Percentiles rank a stretch among this genome's conserved stretches.
phyloP scores from a whole-genome alignment of 1,284 basidiomycete species.

The Leucoagaricus sp. region DNA sequence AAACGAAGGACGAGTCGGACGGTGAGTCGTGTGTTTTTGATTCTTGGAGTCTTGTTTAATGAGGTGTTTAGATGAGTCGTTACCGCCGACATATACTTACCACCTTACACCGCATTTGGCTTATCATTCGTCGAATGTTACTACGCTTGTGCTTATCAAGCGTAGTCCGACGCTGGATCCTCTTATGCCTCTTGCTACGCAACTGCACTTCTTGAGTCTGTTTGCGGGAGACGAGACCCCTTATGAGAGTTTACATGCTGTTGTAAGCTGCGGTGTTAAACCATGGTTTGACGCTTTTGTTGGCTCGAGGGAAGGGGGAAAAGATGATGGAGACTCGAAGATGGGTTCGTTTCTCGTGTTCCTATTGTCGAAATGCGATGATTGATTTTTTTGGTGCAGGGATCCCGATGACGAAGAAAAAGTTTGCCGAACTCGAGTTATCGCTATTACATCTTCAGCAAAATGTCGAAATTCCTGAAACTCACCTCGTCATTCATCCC shows the following conservation, averaged over 20 bases:
- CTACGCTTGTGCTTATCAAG: slow-evolving; percentile 94
- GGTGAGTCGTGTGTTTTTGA: slow-evolving; percentile 38
- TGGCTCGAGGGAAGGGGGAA: slow-evolving; percentile 69
- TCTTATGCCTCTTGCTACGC: slow-evolving; percentile 74
- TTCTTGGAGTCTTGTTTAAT: slow-evolving; percentile 8
- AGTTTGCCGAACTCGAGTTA: slow-evolving; percentile 98
- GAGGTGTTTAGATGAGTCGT: slow-evolving; percentile 51
- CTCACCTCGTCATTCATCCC: slow-evolving; percentile 90
- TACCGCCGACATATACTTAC: slow-evolving; percentile 65
- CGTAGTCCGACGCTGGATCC: slow-evolving; percentile 84
- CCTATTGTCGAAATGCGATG: slow-evolving; percentile 58
- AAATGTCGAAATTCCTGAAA: slow-evolving; percentile 98
- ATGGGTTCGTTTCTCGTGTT: slow-evolving; percentile 61
- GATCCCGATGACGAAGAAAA: slow-evolving; percentile 98
- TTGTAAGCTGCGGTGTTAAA: slow-evolving; percentile 95
- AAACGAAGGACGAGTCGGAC: slow-evolving; percentile 70
- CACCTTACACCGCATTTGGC: slow-evolving; percentile 71
- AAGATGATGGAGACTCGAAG: slow-evolving; percentile 78
- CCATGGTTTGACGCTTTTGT: slow-evolving; percentile 99
- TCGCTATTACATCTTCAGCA: slow-evolving; percentile 96
- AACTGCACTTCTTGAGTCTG: slow-evolving; percentile 91
- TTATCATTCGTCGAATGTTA: slow-evolving; percentile 83
- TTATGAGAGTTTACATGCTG: slow-evolving; percentile 95
- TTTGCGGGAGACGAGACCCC: slow-evolving; percentile 92
- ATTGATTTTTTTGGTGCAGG: slow-evolving; percentile 58